phyloP scores from a whole-genome alignment of 1,139 yeast genomes.

The Candida anutae region DNA sequence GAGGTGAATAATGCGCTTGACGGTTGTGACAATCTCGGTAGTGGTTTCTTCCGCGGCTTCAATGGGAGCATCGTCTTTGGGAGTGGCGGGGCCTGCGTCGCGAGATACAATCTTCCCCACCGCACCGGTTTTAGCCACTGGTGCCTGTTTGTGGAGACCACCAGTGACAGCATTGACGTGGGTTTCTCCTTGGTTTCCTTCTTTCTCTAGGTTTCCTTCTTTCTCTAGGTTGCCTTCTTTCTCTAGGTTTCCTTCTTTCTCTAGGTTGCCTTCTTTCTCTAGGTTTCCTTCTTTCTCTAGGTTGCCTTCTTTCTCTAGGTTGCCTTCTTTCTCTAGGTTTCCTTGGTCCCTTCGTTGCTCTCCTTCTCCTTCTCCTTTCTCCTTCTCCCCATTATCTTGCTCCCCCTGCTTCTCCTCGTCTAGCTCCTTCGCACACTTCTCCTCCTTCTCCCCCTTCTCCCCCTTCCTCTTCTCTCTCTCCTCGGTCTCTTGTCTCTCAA shows the following conservation, averaged over 20 bases:
- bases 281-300: no score
- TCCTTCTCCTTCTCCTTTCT: slow-evolving; percentile 5
- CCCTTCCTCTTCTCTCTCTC: slow-evolving; percentile 6
- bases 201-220: no score
- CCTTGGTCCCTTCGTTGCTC: slow-evolving; percentile 3
- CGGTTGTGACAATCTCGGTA: slow-evolving; percentile 79
- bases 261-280: no score
- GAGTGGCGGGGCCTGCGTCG: slow-evolving; percentile 1
- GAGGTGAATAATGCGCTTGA: slow-evolving; percentile 78
- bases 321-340: no score
- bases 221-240: no score
- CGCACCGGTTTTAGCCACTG: not conserved
- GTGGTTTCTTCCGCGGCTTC: slow-evolving; percentile 45
- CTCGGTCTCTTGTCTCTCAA: slow-evolving; percentile 6
- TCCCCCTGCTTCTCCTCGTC: slow-evolving; percentile 7
- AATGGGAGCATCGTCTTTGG: slow-evolving; percentile 5
- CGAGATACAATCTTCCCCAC: not conserved
- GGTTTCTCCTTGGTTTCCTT: no score
- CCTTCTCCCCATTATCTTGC: slow-evolving; percentile 5
- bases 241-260: no score
- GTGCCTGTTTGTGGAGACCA: not conserved
- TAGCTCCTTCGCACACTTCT: slow-evolving; percentile 14
- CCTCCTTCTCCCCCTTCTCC: slow-evolving; percentile 16
- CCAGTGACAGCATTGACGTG: slow-evolving; percentile 2
- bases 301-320: no score